These are phyloP conservation scores for Phoma sp. DNA, from an alignment of 2,329 filamentous ascomycete species.

Conservation along the genomic window DNA sequence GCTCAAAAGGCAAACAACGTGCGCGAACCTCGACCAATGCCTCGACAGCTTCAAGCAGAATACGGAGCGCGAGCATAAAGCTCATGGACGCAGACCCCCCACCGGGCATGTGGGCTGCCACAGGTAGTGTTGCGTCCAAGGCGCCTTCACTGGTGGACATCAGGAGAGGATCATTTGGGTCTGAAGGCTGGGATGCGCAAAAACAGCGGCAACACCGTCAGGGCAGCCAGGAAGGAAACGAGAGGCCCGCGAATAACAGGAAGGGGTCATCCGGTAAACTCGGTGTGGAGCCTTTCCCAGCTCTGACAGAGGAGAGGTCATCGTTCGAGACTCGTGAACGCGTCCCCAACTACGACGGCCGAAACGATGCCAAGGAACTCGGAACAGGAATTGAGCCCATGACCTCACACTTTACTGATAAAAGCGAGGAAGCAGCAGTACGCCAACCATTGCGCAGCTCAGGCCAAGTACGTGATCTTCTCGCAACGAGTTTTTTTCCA, in stretches of 20 bases:
- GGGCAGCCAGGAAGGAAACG: constrained; percentile 34
- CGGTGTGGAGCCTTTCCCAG: constrained; percentile 38
- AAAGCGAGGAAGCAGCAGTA: constrained; percentile 18
- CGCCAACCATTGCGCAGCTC: constrained; percentile 22
- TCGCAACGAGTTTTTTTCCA: no score
- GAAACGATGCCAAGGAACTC: constrained; percentile 19
- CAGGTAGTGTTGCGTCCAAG: constrained; percentile 49
- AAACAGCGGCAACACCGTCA: constrained; percentile 34
- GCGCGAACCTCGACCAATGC: constrained; percentile 41
- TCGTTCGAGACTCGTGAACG: constrained; percentile 16
- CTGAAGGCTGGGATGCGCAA: constrained; percentile 44
- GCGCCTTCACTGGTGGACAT: constrained; percentile 55
- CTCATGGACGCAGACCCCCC: constrained; percentile 50
- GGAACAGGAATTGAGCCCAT: constrained; percentile 15
- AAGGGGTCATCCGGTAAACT: constrained; percentile 25
- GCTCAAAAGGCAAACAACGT: constrained; percentile 22
- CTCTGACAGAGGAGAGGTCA: constrained; percentile 37
- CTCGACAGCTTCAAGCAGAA: constrained; percentile 40
- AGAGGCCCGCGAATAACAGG: constrained; percentile 14
- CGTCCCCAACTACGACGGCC: constrained; percentile 1
- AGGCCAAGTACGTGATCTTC: constrained; percentile 25
- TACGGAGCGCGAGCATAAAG: constrained; percentile 48
- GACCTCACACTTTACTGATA: constrained; percentile 30
- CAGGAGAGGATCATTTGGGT: constrained; percentile 46
- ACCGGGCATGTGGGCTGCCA: constrained; percentile 56